Evolutionary conservation across 176 grass and related monocot genomes (phyloP).

Genomic region (Elaeis guineensis): DNA sequence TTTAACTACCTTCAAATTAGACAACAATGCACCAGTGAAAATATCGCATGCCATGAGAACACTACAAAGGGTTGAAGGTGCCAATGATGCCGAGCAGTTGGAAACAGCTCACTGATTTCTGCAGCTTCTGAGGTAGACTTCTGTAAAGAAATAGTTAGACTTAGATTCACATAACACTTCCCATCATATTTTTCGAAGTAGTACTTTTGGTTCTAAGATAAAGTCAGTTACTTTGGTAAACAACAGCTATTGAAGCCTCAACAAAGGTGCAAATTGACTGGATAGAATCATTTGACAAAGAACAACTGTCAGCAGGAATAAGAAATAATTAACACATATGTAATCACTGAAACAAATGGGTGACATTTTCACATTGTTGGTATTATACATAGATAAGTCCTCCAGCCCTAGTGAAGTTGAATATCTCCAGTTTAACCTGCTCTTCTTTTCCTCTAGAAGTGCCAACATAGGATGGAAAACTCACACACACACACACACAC

Average conservation of each 20-base stretch:
- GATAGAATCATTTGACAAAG: slow-evolving; percentile 7
- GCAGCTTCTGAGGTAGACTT: slow-evolving; percentile 43
- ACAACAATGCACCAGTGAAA: slow-evolving; percentile 59
- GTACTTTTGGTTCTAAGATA: slow-evolving; percentile 97
- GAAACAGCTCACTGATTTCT: slow-evolving; percentile 48
- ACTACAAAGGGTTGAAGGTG: neutral
- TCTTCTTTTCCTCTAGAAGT: slow-evolving; percentile 65
- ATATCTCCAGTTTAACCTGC: slow-evolving; percentile 71
- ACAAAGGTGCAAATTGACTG: slow-evolving; percentile 85
- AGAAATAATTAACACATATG: neutral
- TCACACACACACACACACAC: too few species aligned
- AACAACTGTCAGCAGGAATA: neutral
- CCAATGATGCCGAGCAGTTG: slow-evolving; percentile 10
- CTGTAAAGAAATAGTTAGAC: neutral
- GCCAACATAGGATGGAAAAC: slow-evolving; percentile 6
- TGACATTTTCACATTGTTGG: slow-evolving; percentile 54
- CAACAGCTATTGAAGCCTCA: slow-evolving; percentile 77
- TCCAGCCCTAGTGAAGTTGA: slow-evolving; percentile 85
- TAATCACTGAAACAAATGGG: slow-evolving; percentile 1
- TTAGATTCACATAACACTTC: slow-evolving; percentile 26
- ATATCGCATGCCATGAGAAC: slow-evolving; percentile 14
- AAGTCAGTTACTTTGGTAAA: slow-evolving; percentile 78
- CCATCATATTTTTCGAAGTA: slow-evolving; percentile 96
- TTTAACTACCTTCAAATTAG: slow-evolving; percentile 82
- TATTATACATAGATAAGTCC: slow-evolving; percentile 99